Evolutionary conservation across 2,329 filamentous ascomycete species (phyloP), one percentile per base, ranked within the genome.

Genomic region (Colletotrichum brevisporum): DNA sequence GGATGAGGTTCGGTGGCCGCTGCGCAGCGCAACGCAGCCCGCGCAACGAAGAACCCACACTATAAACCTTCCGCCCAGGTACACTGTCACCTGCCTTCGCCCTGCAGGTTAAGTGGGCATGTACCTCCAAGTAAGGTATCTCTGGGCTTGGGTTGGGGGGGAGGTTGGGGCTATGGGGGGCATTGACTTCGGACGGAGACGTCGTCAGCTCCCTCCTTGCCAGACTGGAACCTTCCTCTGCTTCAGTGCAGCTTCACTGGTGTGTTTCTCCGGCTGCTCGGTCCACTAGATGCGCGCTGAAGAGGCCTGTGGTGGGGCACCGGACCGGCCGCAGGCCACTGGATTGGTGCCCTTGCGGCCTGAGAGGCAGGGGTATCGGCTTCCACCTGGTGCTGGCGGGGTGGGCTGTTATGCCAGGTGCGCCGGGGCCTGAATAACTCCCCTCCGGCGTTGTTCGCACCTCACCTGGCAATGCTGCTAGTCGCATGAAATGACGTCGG

Each of bases 151-250:
- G 31, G 31, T 50, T 21, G 36, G 63, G 61, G 54, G 21, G 21
- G 63, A 54, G 54, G 43, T 43, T 60, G 52, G 45, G 52, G 31
- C 41, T 52, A 39, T 54, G 59, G 64, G 59, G 64, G 55, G 55
- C 67, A 69, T 69, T 52, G 55, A 61, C 55, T 61, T 67, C 62
- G 56, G 63, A 69, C 67, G 67, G 62, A 65, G 63, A 69, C 67
- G 67, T 69, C 67, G 67, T 69, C 67, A 69, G 67, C 67, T 69
- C 67, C 62, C 64, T 58, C 55, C 59, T 47, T 41, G 55, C 55
- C 56, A 67, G 45, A 62, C 67, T 69, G 67, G 67, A 69, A 69
- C 63, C 51, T 69, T 66, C 64, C 45, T 52, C 27, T 31, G 8
- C 27, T 31, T 31, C 27, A 24, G 21, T 10, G 8, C 41, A 59